Base-by-base conservation (phyloP, 192 early-diverging fungal species). In the Coemansia sp. region DNA sequence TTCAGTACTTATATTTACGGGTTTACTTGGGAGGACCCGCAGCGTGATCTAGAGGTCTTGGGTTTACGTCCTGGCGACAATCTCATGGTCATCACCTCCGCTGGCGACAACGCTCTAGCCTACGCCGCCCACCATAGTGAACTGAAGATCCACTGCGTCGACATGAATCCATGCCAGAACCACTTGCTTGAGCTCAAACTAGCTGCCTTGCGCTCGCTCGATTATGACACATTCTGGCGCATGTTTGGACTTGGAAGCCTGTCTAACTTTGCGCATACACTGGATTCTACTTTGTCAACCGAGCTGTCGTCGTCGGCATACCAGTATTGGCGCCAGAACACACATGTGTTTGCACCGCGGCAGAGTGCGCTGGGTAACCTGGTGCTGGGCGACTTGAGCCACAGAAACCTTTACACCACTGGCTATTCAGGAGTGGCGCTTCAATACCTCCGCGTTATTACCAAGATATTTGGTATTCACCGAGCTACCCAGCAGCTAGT, bases 81-180 rank as follows among this genome's bases (percentile, higher is more conserved):
- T 14, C 84, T 94, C 82, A 77, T 94, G 77, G 86, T 89, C 16
- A 94, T 94, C 58, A 91, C 92, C 9, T 92, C 91, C 13, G 91
- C 91, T 0, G 92, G 91, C 24, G 90, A 92, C 77, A 93, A 94
- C 60, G 88, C 87, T 16, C 76, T 93, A 18, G 91, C 93, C 59
- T 94, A 93, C 68, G 89, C 89, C 14, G 64, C 85, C 16, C 85
- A 93, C 64, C 88, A 87, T 38, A 75, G 82, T 16, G 88, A 87
- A 3, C 76, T 84, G 14, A 73, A 86, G 6, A 88, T 94, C 34
- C 90, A 94, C 74, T 90, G 89, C 68, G 85, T 92, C 31, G 93
- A 94, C 73, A 86, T 94, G 84, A 94, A 94, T 63, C 93, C 93
- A n/a, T 94, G 93, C 76, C 93, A 94, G 70, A 94, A 94, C 79